Base-by-base conservation (phyloP, 179 eudicot species). In the Silene noctiflora region DNA sequence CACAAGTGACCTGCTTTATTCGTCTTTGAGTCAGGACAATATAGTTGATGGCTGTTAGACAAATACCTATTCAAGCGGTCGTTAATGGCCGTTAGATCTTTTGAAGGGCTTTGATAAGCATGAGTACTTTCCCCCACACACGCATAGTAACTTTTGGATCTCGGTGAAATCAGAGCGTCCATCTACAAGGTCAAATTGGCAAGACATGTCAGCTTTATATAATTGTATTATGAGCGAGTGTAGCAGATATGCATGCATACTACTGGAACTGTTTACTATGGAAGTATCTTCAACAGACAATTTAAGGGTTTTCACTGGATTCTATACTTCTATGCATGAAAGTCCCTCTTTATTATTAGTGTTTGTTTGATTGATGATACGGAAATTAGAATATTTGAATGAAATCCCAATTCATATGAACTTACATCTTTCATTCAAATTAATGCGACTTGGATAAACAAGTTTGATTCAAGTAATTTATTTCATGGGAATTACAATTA, bases 111-210 rank as follows among this genome's bases (percentile, higher is more conserved):
- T 81, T 93, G 96, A 76, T 84, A 95, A 35, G 98, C 99, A 76
- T 86, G 99, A 17, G 99, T 95, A 76, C 99, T 93, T 87, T 95
- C 98, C 73, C 99, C 99, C 76, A 95, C 98, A 80, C 99, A 95
- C 61, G 99, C 99, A 79, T 93, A 95, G 72, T 90, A 91, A 79
- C 99, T 95, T 82, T 86, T 95, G 25, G 97, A 89, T 82, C 94
- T 87, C 82, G 89, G 84, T 74, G 98, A 88, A 64, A 90, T 88
- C 63, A 93, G 78, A 39, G 92, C 91, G 75, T 95, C 99, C 98
- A 88, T 93, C 99, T 95, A 90, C 35, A 69, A 16, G 11, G 46
- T 39, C 46, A 39, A 61, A 77, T 65, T 39, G 19, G 46, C 42
- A 63, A 39, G 19, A 65, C 39, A 67, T 24, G 8, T 61, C 62